These are phyloP conservation scores for Lentithecium fluviatile DNA, from an alignment of 495 filamentous ascomycete species.

Conservation along the genomic window DNA sequence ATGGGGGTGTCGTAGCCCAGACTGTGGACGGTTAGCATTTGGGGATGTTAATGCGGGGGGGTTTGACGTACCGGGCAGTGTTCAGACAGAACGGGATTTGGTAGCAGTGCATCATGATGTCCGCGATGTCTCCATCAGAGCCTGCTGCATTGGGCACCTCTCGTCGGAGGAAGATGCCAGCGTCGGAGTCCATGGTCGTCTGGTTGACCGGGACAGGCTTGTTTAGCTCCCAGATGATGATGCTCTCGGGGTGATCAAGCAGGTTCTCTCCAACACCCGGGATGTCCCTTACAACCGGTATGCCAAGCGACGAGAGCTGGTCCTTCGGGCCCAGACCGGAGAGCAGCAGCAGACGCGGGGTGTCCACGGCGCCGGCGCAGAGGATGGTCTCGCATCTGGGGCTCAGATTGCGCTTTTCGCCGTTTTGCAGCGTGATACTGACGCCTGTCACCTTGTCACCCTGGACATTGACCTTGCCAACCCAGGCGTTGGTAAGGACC, in stretches of 20 bases:
- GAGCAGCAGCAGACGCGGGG: slow-evolving; percentile 68
- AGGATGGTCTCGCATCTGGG: slow-evolving; percentile 72
- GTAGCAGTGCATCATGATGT: slow-evolving; percentile 92
- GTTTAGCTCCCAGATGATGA: slow-evolving; percentile 84
- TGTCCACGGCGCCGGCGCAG: slow-evolving; percentile 76
- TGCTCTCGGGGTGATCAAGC: slow-evolving; percentile 72
- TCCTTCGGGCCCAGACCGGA: slow-evolving; percentile 71
- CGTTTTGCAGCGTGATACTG: slow-evolving; percentile 63
- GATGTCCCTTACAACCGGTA: slow-evolving; percentile 68
- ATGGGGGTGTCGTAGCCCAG: slow-evolving; percentile 71
- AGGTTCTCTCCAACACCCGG: slow-evolving; percentile 80
- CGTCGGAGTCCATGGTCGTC: slow-evolving; percentile 83
- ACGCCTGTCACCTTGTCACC: slow-evolving; percentile 65
- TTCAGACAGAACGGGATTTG: slow-evolving; percentile 73
- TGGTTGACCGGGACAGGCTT: slow-evolving; percentile 69
- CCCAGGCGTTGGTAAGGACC: slow-evolving; percentile 77
- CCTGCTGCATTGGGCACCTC: slow-evolving; percentile 62
- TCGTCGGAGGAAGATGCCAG: slow-evolving; percentile 78
- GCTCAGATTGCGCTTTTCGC: slow-evolving; percentile 56
- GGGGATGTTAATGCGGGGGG: slow-evolving; percentile 19
- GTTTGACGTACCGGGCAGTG: slow-evolving; percentile 44
- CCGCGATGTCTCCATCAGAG: slow-evolving; percentile 64
- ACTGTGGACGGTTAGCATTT: slow-evolving; percentile 38
- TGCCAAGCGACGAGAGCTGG: slow-evolving; percentile 63
- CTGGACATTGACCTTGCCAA: slow-evolving; percentile 67